Evolutionary conservation across 208 protist genomes (phyloP).

Genomic region (Leishmania amazonensis): DNA sequence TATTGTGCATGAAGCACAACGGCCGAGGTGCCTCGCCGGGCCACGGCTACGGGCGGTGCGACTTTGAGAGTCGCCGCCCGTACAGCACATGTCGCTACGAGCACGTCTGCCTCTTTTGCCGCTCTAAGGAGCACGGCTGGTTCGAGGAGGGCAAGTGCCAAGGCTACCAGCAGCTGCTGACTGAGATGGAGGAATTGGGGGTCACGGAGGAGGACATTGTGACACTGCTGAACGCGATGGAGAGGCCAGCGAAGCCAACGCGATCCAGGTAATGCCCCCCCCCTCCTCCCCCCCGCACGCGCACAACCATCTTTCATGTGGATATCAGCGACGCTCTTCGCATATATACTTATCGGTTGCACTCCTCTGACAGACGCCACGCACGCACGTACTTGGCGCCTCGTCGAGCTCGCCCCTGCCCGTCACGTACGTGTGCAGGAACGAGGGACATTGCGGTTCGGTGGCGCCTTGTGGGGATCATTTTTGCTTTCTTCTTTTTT

Average conservation of each 20-base stretch:
- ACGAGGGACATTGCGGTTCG: background rate
- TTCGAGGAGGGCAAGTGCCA: constrained; percentile 74
- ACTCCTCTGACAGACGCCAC: background rate
- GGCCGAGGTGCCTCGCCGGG: constrained; percentile 53
- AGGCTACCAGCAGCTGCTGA: constrained; percentile 59
- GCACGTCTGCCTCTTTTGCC: constrained; percentile 79
- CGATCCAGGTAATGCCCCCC: constrained; percentile 10
- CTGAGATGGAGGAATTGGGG: constrained; percentile 57
- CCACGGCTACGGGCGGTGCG: constrained; percentile 64
- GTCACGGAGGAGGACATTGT: constrained; percentile 54
- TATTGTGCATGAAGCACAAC: constrained; percentile 83
- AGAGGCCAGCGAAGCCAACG: constrained; percentile 24
- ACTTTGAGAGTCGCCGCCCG: constrained; percentile 64
- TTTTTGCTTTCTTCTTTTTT: background rate
- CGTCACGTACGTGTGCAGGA: background rate
- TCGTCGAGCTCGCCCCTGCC: background rate
- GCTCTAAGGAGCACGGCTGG: constrained; percentile 71
- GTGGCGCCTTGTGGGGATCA: background rate
- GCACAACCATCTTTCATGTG: background rate
- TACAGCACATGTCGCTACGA: constrained; percentile 76
- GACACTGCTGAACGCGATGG: constrained; percentile 68
- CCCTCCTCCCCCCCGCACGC: background rate
- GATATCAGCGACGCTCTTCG: background rate
- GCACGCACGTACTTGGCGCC: background rate
- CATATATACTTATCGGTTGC: background rate